Percentiles rank a stretch among this genome's conserved stretches.
These are phyloP conservation scores for Allantophomopsis lycopodina DNA, from an alignment of 2,329 filamentous ascomycete genomes.

Conservation along the genomic window DNA sequence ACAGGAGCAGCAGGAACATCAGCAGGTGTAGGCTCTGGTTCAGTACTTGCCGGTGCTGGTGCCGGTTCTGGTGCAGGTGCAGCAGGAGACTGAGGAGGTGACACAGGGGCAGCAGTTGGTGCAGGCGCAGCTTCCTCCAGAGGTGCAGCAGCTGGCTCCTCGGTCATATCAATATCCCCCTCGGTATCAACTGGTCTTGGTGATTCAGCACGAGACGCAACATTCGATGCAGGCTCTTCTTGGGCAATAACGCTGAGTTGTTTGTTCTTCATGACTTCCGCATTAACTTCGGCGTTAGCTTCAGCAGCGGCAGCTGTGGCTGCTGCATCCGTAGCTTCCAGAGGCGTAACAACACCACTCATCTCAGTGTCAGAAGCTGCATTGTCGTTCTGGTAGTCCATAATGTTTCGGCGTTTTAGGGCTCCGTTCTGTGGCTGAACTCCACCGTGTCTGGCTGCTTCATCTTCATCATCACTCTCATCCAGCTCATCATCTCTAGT, in stretches of 20 bases:
- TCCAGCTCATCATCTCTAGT: constrained; percentile 70
- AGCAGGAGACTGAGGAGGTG: background rate
- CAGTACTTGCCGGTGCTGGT: constrained; percentile 6
- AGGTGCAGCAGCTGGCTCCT: constrained; percentile 2
- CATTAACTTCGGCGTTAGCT: constrained; percentile 18
- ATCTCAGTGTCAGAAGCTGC: constrained; percentile 31
- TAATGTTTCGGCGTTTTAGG: constrained; percentile 41
- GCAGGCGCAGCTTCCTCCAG: background rate
- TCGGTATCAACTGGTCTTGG: constrained; percentile 13
- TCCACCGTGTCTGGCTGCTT: constrained; percentile 53
- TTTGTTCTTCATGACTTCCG: constrained; percentile 16
- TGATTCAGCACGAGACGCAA: constrained; percentile 14
- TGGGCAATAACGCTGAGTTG: constrained; percentile 7
- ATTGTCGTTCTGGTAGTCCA: constrained; percentile 44
- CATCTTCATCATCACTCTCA: constrained; percentile 82
- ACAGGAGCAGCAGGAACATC: background rate
- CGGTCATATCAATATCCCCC: constrained; percentile 19
- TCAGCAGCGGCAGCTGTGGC: constrained; percentile 10
- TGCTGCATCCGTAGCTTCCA: constrained; percentile 12
- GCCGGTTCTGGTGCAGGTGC: background rate
- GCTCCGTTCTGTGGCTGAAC: constrained; percentile 33
- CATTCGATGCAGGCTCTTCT: constrained; percentile 15
- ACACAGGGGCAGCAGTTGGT: background rate
- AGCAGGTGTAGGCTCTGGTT: constrained; percentile 6
- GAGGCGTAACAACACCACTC: constrained; percentile 30